Evolutionary conservation across 2,329 filamentous ascomycete species (phyloP).

Genomic region (Epichloe sp.): DNA sequence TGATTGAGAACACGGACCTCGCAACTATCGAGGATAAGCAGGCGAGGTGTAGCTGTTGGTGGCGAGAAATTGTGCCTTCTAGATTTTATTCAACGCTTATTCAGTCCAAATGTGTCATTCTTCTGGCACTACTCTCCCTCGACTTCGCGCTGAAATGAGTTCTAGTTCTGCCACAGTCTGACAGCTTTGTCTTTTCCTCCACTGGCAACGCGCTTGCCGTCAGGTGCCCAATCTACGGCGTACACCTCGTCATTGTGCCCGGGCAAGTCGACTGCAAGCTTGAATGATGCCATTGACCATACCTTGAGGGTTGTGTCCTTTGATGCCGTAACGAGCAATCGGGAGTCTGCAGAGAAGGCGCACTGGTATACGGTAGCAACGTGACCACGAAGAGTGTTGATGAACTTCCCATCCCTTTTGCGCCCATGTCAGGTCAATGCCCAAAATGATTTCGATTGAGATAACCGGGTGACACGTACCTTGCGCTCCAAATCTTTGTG

Average conservation of each 20-base stretch:
- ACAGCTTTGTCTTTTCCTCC: slow-evolving; percentile 85
- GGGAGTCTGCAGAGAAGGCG: slow-evolving; percentile 81
- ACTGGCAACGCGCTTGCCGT: slow-evolving; percentile 78
- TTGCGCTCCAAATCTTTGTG: slow-evolving; percentile 80
- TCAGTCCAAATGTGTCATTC: background rate
- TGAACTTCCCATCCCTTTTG: slow-evolving; percentile 55
- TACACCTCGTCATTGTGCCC: slow-evolving; percentile 91
- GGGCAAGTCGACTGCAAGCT: slow-evolving; percentile 67
- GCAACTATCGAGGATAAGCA: no score
- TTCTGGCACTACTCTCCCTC: background rate
- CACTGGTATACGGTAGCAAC: slow-evolving; percentile 85
- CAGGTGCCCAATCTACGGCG: slow-evolving; percentile 87
- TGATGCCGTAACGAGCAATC: slow-evolving; percentile 74
- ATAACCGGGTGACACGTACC: slow-evolving; percentile 27
- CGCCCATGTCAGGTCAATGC: background rate
- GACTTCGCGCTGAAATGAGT: background rate
- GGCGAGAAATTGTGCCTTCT: no score
- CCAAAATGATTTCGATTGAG: background rate
- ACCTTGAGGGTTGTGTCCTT: slow-evolving; percentile 93
- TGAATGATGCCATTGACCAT: slow-evolving; percentile 80
- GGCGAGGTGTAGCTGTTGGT: no score
- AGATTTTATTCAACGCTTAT: background rate
- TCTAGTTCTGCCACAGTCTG: slow-evolving; percentile 50
- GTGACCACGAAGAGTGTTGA: slow-evolving; percentile 78
- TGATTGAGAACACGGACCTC: no score